phyloP scores from a whole-genome alignment of 805 yeast genomes.

The Jamesozyma gamospora region DNA sequence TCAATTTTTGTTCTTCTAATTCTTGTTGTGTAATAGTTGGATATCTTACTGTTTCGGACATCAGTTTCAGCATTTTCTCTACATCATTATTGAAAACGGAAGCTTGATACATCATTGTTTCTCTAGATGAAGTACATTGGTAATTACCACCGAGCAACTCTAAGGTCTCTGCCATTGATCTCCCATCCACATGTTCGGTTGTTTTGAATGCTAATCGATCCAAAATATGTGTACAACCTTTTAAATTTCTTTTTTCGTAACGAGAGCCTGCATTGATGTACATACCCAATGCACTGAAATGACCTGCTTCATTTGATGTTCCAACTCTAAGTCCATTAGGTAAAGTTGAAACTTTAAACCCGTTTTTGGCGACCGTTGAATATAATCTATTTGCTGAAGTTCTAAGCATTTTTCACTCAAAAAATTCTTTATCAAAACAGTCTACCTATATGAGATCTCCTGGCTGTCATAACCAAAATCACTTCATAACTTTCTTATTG shows the following conservation, averaged over 20 bases:
- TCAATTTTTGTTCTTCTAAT: slow-evolving; percentile 57
- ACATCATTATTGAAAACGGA: slow-evolving; percentile 84
- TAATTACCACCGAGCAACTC: slow-evolving; percentile 86
- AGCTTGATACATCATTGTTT: slow-evolving; percentile 87
- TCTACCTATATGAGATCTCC: too few relatives aligned
- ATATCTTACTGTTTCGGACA: slow-evolving; percentile 66
- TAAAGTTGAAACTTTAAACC: slow-evolving; percentile 34
- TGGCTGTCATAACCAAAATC: too few relatives aligned
- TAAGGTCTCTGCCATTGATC: slow-evolving; percentile 62
- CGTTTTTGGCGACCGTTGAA: slow-evolving; percentile 17
- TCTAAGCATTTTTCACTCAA: slow-evolving; percentile 6
- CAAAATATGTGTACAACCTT: slow-evolving; percentile 73
- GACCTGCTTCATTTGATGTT: slow-evolving; percentile 79
- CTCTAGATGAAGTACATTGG: slow-evolving; percentile 87
- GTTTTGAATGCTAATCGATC: slow-evolving; percentile 83
- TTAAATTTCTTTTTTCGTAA: slow-evolving; percentile 49
- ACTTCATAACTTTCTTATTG: too few relatives aligned
- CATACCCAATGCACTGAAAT: slow-evolving; percentile 82
- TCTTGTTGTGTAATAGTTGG: slow-evolving; percentile 66
- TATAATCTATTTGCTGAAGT: slow-evolving; percentile 9
- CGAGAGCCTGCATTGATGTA: slow-evolving; percentile 88
- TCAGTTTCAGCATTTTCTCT: slow-evolving; percentile 62
- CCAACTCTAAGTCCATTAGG: slow-evolving; percentile 74
- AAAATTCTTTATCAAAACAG: too few relatives aligned
- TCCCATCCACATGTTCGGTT: slow-evolving; percentile 47